Conservation (phyloP, 23 red algal species). For the Gracilaria gracilis region DNA sequence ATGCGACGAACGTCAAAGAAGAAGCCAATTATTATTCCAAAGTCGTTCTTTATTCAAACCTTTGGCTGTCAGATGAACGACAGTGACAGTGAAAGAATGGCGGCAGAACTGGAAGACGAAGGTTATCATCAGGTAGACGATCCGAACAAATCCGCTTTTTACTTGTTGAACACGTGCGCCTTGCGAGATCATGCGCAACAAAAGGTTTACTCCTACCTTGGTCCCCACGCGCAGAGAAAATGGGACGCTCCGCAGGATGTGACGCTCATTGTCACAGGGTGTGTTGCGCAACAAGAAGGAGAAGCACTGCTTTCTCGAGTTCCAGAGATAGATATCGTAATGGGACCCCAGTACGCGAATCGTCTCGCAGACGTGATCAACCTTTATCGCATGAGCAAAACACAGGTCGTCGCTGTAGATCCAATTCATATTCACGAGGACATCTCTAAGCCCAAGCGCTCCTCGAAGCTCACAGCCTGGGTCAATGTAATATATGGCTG, state of each 20-base stretch:
- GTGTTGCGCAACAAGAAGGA: slow-evolving; percentile 96
- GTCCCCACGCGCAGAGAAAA: slow-evolving; percentile 79
- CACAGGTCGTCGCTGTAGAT: slow-evolving; percentile 88
- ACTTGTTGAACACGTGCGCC: slow-evolving; percentile 91
- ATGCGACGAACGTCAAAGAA: slow-evolving; percentile 67
- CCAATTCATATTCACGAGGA: slow-evolving; percentile 95
- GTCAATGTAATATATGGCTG: slow-evolving; percentile 98
- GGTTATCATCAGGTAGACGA: slow-evolving; percentile 67
- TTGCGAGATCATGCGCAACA: slow-evolving; percentile 95
- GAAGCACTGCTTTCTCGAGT: slow-evolving; percentile 71
- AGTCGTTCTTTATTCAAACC: slow-evolving; percentile 82
- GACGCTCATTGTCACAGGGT: slow-evolving; percentile 90
- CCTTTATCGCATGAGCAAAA: slow-evolving; percentile 64
- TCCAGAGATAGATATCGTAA: slow-evolving; percentile 90
- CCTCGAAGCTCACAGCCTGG: slow-evolving; percentile 81
- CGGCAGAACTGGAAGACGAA: slow-evolving; percentile 61
- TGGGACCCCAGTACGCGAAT: slow-evolving; percentile 98
- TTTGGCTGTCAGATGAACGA: slow-evolving; percentile 98
- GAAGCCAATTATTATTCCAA: slow-evolving; percentile 35
- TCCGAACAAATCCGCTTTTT: slow-evolving; percentile 76
- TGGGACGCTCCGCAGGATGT: slow-evolving; percentile 69
- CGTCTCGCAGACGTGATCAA: slow-evolving; percentile 86
- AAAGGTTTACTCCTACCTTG: slow-evolving; percentile 92
- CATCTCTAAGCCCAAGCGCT: slow-evolving; percentile 77
- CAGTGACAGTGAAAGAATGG: slow-evolving; percentile 93